A percentile compares a stretch with the other conserved stretches of the same genome.
Evolutionary conservation across 352 stramenopile genomes (phyloP).

Genomic region (Phytophthora macrochlamydospora): DNA sequence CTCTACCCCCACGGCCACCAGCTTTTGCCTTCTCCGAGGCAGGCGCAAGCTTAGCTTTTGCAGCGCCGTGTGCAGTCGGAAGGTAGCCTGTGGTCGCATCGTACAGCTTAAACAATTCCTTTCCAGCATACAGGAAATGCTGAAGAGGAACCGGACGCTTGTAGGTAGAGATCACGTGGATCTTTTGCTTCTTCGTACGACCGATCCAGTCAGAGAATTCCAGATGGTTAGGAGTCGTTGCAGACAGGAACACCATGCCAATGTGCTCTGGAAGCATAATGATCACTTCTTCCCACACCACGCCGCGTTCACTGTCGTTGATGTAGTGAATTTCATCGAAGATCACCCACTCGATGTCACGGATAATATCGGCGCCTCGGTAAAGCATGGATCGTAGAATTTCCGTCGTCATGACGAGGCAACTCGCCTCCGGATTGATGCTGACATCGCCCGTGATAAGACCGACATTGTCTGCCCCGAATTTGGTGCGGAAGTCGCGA

Average conservation of each 20-base stretch:
- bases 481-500: constrained; percentile 95
- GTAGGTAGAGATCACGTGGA: constrained; percentile 97
- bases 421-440: constrained; percentile 95
- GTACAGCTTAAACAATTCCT: constrained; percentile 92
- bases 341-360: constrained; percentile 98
- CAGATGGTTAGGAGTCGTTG: constrained; percentile 98
- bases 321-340: constrained; percentile 99
- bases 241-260: constrained; percentile 98
- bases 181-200: constrained; percentile 94
- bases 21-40: constrained; percentile 57
- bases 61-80: constrained; percentile 55
- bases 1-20: constrained; percentile 36
- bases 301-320: constrained; percentile 97
- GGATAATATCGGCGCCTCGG: constrained; percentile 95
- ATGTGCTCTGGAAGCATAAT: constrained; percentile 98
- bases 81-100: constrained; percentile 62
- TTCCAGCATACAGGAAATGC: constrained; percentile 95
- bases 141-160: constrained; percentile 97
- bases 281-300: constrained; percentile 98
- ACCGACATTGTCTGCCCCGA: constrained; percentile 94
- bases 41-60: constrained; percentile 72
- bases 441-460: constrained; percentile 98
- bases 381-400: constrained; percentile 97
- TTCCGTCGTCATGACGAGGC: constrained; percentile 98
- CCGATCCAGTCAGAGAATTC: constrained; percentile 99